Conservation (phyloP, 257 asterid species). For the Leonotis leonurus region DNA sequence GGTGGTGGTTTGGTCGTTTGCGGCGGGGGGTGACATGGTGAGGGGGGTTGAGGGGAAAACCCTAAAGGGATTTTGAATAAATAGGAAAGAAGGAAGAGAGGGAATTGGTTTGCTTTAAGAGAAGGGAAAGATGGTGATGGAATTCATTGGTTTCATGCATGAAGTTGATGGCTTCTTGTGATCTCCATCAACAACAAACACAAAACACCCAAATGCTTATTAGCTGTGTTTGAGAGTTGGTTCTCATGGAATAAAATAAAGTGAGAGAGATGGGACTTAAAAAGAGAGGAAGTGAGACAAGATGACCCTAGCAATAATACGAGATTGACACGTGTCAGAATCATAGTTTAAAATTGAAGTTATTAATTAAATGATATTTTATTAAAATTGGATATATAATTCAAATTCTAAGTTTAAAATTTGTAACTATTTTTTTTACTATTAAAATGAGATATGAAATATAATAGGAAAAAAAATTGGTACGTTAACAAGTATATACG, state of each 20-base stretch:
- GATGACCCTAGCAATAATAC: too few species aligned
- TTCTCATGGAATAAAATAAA: slow-evolving; percentile 41
- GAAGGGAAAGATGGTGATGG: slow-evolving; percentile 36
- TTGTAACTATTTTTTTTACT: too few species aligned
- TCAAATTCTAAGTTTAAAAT: too few species aligned
- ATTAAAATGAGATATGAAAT: too few species aligned
- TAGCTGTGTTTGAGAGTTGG: slow-evolving; percentile 38
- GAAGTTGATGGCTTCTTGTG: slow-evolving; percentile 56
- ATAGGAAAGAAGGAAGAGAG: slow-evolving; percentile 12
- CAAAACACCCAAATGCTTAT: background rate
- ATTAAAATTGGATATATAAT: too few species aligned
- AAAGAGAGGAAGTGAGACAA: background rate
- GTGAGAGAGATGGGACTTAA: slow-evolving; percentile 13
- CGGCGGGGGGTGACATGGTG: slow-evolving; percentile 32
- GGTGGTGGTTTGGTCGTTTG: slow-evolving; percentile 32
- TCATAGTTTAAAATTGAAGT: too few species aligned
- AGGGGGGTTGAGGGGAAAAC: background rate
- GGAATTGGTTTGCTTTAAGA: slow-evolving; percentile 35
- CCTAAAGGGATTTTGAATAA: background rate
- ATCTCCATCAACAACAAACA: slow-evolving; percentile 53
- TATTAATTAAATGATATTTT: too few species aligned
- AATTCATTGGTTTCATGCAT: slow-evolving; percentile 74
- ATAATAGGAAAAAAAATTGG: too few species aligned
- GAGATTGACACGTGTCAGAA: too few species aligned
- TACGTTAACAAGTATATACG: too few species aligned